Evolutionary conservation across 495 filamentous ascomycete genomes (phyloP), one percentile per base, ranked within the genome.

Genomic region (Tuber indicum): DNA sequence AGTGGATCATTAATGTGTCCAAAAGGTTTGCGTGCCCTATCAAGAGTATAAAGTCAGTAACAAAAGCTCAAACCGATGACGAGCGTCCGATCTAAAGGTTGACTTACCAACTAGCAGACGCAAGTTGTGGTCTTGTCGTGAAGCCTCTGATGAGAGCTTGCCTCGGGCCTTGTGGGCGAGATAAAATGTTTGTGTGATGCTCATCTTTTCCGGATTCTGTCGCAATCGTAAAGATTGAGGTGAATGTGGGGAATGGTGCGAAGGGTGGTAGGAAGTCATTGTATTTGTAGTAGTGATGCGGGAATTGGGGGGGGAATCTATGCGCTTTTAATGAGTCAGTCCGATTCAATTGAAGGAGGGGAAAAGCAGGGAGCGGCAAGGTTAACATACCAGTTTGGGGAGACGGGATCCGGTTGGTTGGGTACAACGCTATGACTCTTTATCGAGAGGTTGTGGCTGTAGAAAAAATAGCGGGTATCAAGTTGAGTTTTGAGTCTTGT

Each of bases 161-260:
- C 90, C 91, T 81, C 96, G 90, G 84, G 96, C 96, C 86, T 93
- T 93, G 88, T 96, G 93, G 83, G 96, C 96, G 81, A 98, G 91
- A 87, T 93, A 96, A 91, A 97, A 98, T 78, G 94, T 98, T 87
- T 98, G 93, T 6, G 96, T 94, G 86, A 98, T 91, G 84, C 91
- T 94, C 96, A 99, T 98, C 87, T 92, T 94, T 81, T 90, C 72
- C 46, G 79, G 66, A 71, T 69, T 76, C 66, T 80, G 78, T 76
- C 74, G 71, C 43, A 74, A 62, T 58, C 76, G 78, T 58, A 79
- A 69, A 47, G 77, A 71, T 80, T 74, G 78, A 26, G 77, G 74
- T 74, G 78, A 74, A 74, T 76, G 78, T 47, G 78, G 78, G 72
- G 78, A 62, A 36, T 46, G 71, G 75, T 75, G 76, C 71, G 74